phyloP scores from a whole-genome alignment of 2,329 filamentous ascomycete genomes.

The Hypoxylon sp. region DNA sequence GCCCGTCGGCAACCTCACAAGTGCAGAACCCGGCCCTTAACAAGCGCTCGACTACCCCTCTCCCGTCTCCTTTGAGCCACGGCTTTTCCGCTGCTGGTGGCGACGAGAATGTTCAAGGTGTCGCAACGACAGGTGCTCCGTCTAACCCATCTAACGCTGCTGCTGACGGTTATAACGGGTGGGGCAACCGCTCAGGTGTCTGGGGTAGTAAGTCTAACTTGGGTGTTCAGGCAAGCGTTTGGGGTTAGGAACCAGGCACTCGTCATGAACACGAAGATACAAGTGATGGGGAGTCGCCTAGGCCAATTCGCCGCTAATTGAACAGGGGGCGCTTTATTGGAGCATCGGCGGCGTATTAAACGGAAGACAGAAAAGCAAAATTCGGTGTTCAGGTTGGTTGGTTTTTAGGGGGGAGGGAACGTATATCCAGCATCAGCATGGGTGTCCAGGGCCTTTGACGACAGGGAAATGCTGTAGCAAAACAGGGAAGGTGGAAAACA shows the following conservation, averaged over 20 bases:
- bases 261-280: constrained; percentile 21
- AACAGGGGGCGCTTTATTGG: not conserved
- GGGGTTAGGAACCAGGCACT: constrained; percentile 71
- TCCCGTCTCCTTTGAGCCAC: constrained; percentile 87
- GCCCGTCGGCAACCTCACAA: constrained; percentile 72
- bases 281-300: constrained; percentile 9
- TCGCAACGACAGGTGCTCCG: constrained; percentile 60
- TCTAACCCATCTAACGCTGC: constrained; percentile 67
- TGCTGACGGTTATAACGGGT: constrained; percentile 68
- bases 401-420: constrained; percentile 46
- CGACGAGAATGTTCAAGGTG: constrained; percentile 58
- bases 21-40: constrained; percentile 70
- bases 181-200: constrained; percentile 83
- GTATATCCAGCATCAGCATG: constrained; percentile 54
- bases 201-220: constrained; percentile 87
- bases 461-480: constrained; percentile 46
- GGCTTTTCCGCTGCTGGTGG: constrained; percentile 70
- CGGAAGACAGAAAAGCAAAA: constrained; percentile 45
- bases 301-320: not conserved
- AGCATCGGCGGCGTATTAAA: not conserved
- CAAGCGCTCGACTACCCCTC: constrained; percentile 88
- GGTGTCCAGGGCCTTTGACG: constrained; percentile 52
- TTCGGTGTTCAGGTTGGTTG: constrained; percentile 50
- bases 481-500: constrained; percentile 34
- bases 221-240: constrained; percentile 91